Evolutionary conservation across 139 green algal species (phyloP).

Genomic region (Dunaliella primolecta): DNA sequence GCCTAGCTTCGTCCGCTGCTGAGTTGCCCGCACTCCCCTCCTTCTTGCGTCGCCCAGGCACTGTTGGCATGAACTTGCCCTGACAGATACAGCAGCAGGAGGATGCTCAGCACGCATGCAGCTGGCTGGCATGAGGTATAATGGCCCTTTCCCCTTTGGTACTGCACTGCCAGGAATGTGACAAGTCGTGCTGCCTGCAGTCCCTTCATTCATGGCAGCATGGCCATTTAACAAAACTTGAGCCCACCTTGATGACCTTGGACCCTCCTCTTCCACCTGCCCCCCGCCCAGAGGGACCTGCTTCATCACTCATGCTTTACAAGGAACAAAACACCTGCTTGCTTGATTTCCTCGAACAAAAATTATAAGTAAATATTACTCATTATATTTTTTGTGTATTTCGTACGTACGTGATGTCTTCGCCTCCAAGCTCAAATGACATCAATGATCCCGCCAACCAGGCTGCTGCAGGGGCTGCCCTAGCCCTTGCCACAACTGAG

Average conservation of each 20-base stretch:
- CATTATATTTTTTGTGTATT: too few relatives aligned
- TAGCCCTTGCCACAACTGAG: constrained; percentile 82
- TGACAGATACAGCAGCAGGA: constrained; percentile 5
- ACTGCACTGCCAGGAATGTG: background rate
- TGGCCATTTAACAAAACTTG: background rate
- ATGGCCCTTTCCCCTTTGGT: background rate
- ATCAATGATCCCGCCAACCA: background rate
- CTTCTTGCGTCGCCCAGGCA: constrained; percentile 41
- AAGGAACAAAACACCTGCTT: too few relatives aligned
- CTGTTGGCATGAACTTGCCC: constrained; percentile 43
- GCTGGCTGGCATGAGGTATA: background rate
- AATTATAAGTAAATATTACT: too few relatives aligned
- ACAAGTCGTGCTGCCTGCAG: background rate
- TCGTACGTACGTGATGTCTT: too few relatives aligned
- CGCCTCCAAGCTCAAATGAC: background rate
- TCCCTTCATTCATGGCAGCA: too few relatives aligned
- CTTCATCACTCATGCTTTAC: too few relatives aligned
- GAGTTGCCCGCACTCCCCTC: constrained; percentile 12
- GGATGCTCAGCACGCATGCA: background rate
- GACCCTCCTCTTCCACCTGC: background rate
- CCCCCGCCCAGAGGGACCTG: too few relatives aligned
- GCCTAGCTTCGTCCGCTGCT: constrained; percentile 15
- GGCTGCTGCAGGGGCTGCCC: constrained; percentile 18
- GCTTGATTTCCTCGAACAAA: too few relatives aligned
- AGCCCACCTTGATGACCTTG: background rate